Conservation (phyloP, 2,329 filamentous ascomycete genomes). For the Berkeleyomyces rouxiae region DNA sequence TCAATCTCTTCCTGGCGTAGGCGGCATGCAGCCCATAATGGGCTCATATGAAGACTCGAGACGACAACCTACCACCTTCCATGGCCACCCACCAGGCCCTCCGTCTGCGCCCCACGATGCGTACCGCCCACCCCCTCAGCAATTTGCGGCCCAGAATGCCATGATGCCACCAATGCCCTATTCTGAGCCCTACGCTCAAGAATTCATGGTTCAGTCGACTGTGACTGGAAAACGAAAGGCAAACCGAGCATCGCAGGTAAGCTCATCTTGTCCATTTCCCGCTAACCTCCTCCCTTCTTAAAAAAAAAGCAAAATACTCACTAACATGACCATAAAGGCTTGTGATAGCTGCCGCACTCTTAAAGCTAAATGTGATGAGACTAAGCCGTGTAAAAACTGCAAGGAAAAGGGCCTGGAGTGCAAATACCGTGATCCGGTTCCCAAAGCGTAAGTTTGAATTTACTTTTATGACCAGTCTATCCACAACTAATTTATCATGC, state of each 20-base stretch:
- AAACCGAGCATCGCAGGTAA: conserved; percentile 47
- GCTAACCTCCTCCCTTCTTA: background rate
- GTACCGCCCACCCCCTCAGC: background rate
- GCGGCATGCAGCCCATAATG: background rate
- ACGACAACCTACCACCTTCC: background rate
- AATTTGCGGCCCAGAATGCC: conserved; percentile 2
- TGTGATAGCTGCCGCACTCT: conserved; percentile 78
- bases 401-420: conserved; percentile 72
- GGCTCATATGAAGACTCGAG: background rate
- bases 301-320: conserved; percentile 11
- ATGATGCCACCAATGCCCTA: conserved; percentile 8
- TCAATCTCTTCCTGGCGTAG: background rate
- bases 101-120: background rate
- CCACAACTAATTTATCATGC: background rate
- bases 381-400: conserved; percentile 69
- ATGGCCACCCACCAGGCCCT: background rate
- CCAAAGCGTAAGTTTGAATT: conserved; percentile 55
- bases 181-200: background rate
- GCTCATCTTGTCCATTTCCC: conserved; percentile 7
- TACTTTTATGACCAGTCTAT: background rate
- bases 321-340: conserved; percentile 38
- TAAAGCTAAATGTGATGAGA: conserved; percentile 86
- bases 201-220: background rate
- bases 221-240: conserved; percentile 38
- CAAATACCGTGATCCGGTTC: conserved; percentile 78